These are phyloP conservation scores for Jasminum sambac DNA, from an alignment of 257 asterid species.

Conservation along the genomic window DNA sequence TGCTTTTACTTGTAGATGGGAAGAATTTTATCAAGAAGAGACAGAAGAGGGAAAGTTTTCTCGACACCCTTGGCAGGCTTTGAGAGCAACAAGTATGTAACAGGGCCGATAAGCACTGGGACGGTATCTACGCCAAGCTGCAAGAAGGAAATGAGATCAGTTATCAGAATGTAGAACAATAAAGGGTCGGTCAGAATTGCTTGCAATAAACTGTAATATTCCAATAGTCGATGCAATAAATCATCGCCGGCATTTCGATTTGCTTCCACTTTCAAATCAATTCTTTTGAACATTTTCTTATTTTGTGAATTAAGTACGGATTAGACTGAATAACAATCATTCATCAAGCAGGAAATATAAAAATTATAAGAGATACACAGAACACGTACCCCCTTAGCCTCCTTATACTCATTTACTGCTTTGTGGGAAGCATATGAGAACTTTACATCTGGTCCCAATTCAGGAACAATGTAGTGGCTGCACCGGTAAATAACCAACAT, in stretches of 20 bases:
- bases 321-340: neutral
- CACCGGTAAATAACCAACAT: neutral
- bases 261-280: neutral
- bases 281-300: neutral
- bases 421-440: conserved; percentile 52
- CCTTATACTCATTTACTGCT: conserved; percentile 51
- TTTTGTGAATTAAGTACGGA: neutral
- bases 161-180: neutral
- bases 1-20: conserved; percentile 45
- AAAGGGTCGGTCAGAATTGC: neutral
- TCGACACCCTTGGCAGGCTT: conserved; percentile 60
- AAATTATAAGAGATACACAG: neutral
- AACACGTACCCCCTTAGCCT: conserved; percentile 46
- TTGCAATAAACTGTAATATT: neutral
- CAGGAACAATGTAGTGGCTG: conserved; percentile 57
- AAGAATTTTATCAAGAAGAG: conserved; percentile 49
- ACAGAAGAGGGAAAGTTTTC: conserved; percentile 38
- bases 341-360: neutral
- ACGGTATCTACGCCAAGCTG: conserved; percentile 52
- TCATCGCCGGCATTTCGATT: too few species aligned
- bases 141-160: neutral
- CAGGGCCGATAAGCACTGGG: conserved; percentile 53
- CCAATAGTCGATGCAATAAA: neutral
- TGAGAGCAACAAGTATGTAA: conserved; percentile 47
- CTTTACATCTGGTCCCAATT: conserved; percentile 47